Percentiles rank a stretch among this genome's conserved stretches.
Evolutionary conservation across 2,329 filamentous ascomycete genomes (phyloP).

Genomic region (Neophaeococcomyces mojaviensis): DNA sequence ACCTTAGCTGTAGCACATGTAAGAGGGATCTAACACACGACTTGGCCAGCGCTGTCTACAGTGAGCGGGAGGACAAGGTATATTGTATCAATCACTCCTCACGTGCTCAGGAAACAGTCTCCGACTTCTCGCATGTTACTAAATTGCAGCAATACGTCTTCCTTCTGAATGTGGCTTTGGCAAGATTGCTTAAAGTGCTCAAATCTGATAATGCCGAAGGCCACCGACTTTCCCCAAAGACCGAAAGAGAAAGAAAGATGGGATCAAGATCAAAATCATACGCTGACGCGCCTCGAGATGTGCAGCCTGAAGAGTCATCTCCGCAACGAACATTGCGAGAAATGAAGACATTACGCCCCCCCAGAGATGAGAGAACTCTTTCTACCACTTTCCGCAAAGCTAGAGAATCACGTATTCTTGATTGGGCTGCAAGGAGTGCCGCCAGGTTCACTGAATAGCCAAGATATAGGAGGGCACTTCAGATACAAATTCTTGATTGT

Average conservation of each 20-base stretch:
- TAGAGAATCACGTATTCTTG: conserved; percentile 83
- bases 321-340: conserved; percentile 96
- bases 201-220: conserved; percentile 65
- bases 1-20: conserved; percentile 65
- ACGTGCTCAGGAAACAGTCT: conserved; percentile 48
- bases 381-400: conserved; percentile 89
- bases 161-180: conserved; percentile 81
- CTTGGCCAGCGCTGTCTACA: conserved; percentile 64
- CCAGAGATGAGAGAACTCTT: conserved; percentile 85
- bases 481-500: conserved; percentile 60
- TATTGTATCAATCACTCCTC: conserved; percentile 54
- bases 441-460: conserved; percentile 64
- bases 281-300: conserved; percentile 53
- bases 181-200: conserved; percentile 78
- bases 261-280: conserved; percentile 70
- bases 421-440: conserved; percentile 70
- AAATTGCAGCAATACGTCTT: conserved; percentile 94
- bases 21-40: conserved; percentile 62
- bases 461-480: conserved; percentile 40
- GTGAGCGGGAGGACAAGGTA: conserved; percentile 57
- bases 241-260: conserved; percentile 48
- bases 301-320: conserved; percentile 62
- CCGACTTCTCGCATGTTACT: conserved; percentile 65
- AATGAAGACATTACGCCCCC: conserved; percentile 83
- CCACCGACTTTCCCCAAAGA: conserved; percentile 45